Evolutionary conservation across 345 rosid genomes (phyloP), one percentile per base, ranked within the genome.

Genomic region (Corchorus olitorius): DNA sequence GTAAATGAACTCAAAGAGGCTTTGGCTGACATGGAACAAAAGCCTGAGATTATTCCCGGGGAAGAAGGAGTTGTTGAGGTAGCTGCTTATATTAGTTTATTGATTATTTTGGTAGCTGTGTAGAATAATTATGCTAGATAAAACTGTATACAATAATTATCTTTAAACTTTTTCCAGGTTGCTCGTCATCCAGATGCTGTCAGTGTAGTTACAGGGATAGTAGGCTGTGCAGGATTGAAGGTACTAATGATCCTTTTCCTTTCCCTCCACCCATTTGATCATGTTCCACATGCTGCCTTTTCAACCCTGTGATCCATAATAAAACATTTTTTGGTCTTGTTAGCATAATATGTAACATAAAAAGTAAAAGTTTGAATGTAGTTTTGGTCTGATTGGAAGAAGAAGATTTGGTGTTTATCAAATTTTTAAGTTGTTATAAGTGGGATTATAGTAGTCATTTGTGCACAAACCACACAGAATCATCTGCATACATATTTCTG

Each of bases 211-310:
- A 93, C 98, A 2, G 99, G 98, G 73, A 96, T 96, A 66, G 99
- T 93, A 22, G 99, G 99, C 66, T 96, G 99, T 82, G 99, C 99
- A 1, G 99, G 99, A 79, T 87, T 96, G 34, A 91, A 90, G 93
- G 98, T 89, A 85, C 45, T 2, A 9, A n/a, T 39, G 35, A 9
- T 71, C 34, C 2, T 22, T 27, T 20, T 50, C 43, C 72, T 60
- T 78, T 5, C 19, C 17, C n/a, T 9, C 14, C 2, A 19, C 46
- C 41, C 19, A 9, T 58, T 71, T 61, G 48, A 37, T 27, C 22
- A 20, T 53, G n/a, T 41, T 20, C 22, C 58, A 19, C 10, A 12
- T 27, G 14, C 41, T 56, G 20, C 72, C 56, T 68, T 67, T 68
- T 48, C 20, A 64, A 64, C 69, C 27, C 27, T 39, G 13, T 39